Evolutionary conservation across 805 yeast species (phyloP).

Genomic region (Ogataea zsoltii): DNA sequence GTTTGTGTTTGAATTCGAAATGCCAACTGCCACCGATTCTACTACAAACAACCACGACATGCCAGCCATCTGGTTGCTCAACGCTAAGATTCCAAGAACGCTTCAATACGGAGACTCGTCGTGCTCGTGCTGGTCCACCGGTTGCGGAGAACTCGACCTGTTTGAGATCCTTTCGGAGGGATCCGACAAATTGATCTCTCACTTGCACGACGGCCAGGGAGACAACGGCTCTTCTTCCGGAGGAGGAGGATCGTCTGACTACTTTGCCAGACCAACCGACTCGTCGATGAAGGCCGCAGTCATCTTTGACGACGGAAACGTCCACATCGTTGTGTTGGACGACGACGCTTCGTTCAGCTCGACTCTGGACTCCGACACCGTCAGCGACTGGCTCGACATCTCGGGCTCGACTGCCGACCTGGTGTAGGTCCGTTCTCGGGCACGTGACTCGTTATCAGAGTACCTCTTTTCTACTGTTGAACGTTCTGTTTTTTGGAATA

Average conservation of each 20-base stretch:
- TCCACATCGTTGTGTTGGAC: slow-evolving; percentile 64
- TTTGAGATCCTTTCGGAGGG: slow-evolving; percentile 86
- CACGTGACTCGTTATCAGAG: neutral
- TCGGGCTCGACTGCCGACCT: slow-evolving; percentile 49
- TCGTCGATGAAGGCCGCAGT: slow-evolving; percentile 87
- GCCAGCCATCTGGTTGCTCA: slow-evolving; percentile 98
- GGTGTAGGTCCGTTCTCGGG: neutral
- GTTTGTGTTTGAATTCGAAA: slow-evolving; percentile 88
- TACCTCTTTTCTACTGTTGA: slow-evolving; percentile 2
- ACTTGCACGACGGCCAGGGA: slow-evolving; percentile 85
- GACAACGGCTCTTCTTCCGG: slow-evolving; percentile 44
- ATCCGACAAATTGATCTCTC: slow-evolving; percentile 70
- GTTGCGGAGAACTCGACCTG: slow-evolving; percentile 97
- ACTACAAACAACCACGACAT: slow-evolving; percentile 72
- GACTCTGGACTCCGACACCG: slow-evolving; percentile 56
- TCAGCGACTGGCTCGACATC: slow-evolving; percentile 55
- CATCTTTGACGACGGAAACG: slow-evolving; percentile 60
- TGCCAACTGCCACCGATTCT: slow-evolving; percentile 68
- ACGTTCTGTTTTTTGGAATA: neutral
- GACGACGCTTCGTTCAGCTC: slow-evolving; percentile 50
- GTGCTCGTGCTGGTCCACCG: slow-evolving; percentile 96
- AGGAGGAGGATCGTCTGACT: slow-evolving; percentile 90
- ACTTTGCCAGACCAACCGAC: slow-evolving; percentile 80
- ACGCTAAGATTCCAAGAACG: slow-evolving; percentile 96
- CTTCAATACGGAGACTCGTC: slow-evolving; percentile 81